These are phyloP conservation scores for Melampsora americana DNA, from an alignment of 1,284 basidiomycete genomes.

Conservation along the genomic window DNA sequence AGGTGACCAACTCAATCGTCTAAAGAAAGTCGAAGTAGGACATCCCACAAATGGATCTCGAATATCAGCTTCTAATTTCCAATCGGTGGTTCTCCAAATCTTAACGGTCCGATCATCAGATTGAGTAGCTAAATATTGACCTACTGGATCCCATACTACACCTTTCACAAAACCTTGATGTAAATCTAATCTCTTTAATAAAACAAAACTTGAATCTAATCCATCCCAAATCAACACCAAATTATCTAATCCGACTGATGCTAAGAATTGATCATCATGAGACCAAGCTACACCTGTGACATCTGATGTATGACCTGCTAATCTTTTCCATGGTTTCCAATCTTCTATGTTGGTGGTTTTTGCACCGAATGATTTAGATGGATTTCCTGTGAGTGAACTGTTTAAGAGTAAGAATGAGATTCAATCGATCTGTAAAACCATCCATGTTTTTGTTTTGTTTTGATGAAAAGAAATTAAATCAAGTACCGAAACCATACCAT, in stretches of 20 bases:
- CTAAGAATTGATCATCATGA: conserved; percentile 81
- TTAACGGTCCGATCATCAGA: conserved; percentile 95
- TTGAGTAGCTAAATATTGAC: conserved; percentile 87
- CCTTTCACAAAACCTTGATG: conserved; percentile 98
- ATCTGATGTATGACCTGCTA: conserved; percentile 60
- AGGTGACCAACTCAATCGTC: conserved; percentile 92
- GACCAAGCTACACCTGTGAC: conserved; percentile 96
- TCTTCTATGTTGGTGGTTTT: conserved; percentile 45
- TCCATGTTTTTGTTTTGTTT: too few species aligned
- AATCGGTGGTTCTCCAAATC: conserved; percentile 91
- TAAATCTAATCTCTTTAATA: conserved; percentile 68
- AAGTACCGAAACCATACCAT: conserved; percentile 96
- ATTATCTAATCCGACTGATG: conserved; percentile 89
- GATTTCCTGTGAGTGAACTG: background rate
- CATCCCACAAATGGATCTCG: conserved; percentile 87
- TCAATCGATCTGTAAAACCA: too few species aligned
- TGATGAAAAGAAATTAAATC: background rate
- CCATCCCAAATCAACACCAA: conserved; percentile 84
- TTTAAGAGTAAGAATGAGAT: too few species aligned
- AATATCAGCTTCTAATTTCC: conserved; percentile 78
- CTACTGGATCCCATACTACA: conserved; percentile 96
- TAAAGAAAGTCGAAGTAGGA: conserved; percentile 91
- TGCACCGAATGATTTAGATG: conserved; percentile 4
- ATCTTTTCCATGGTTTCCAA: conserved; percentile 28
- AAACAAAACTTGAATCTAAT: conserved; percentile 71